Evolutionary conservation across 768 basidiomycete genomes (phyloP), one percentile per base, ranked within the genome.

Genomic region (Strobilomyces dryophilus): DNA sequence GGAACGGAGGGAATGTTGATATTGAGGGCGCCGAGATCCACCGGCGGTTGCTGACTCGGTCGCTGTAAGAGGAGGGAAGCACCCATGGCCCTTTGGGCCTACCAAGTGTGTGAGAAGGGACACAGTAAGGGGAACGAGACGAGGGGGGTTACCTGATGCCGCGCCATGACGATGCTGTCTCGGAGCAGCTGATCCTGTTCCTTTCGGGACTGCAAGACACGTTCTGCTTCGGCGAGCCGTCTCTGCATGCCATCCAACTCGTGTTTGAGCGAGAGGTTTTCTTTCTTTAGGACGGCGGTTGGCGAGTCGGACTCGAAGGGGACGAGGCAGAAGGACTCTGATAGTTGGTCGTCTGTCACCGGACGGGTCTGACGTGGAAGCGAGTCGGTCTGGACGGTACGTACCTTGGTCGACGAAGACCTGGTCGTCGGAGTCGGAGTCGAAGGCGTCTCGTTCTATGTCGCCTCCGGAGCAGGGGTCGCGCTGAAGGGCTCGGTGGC

Each of bases 1-100:
- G 81, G 65, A 18, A 71, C 63, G 6, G 74, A 66, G 6, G 82
- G 75, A 4, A 81, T 71, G 56, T 81, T 84, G 49, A 85, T 71
- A 59, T 83, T 87, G 14, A 87, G 67, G 27, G 74, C 71, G 45
- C 74, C 70, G 45, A 87, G 72, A 64, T 88, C 87, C 20, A 81
- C 67, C 9, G 66, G 59, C 2, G 71, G 64, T 44, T 70, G 68
- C 44, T 65, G 69, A 29, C 63, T 59, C n/a, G 67, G 66, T 45
- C 72, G 80, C 49, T 78, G 82, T 35, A 78, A 71, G 48, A 85
- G 68, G 47, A 77, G 73, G 7, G 89, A 89, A 18, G 87, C 76
- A 5, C 85, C 83, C 79, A 91, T 84, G 8, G 79, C 89, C 27
- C 85, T 81, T 63, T 92, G 90, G 15, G 90, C 90, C 90, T 92